Evolutionary conservation across 2,329 filamentous ascomycete genomes (phyloP), one percentile per base, ranked within the genome.

Genomic region (Colletotrichum zoysiae): DNA sequence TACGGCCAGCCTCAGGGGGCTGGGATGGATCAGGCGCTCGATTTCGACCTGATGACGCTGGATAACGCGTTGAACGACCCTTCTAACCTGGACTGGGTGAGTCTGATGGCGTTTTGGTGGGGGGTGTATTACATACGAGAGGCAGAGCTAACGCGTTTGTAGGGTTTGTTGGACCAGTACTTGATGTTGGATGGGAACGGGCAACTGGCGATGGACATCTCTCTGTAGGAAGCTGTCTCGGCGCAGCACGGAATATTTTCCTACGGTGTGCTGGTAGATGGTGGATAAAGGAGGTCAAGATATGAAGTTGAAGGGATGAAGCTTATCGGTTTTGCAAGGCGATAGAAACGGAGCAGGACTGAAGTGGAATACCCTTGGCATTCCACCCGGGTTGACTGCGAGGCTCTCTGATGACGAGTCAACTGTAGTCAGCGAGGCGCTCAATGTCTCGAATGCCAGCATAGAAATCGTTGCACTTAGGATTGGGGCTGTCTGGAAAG

Each of bases 21-120:
- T 3, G 61, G 44, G 12, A 33, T 75, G 9, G 75, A 74, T 44
- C 53, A 76, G 0, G 71, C 79, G 8, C 76, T 79, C 14, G 80
- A 81, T 53, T 74, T 80, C 62, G 80, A 82, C 58, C 70, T 78
- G 23, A 75, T 79, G n/a, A 78, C 80, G 7, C 70, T 84, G 6
- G 83, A 85, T 26, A 79, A 75, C 64, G 79, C 84, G 35, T 75
- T 84, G 46, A 78, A 77, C 46, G 76, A 78, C 48, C 74, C 77
- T 0, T 78, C 78, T 30, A 75, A 78, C 20, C 76, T 84, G 50
- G 82, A 85, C 68, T 85, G 83, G 83, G 83, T 83, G 78, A 73
- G 81, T 75, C 20, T 57, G 12, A 12, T 58, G 8, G 58, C 30
- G 30, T 42, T 44, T 23, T 12, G 11, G 40, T 33, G 16, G 12